Evolutionary conservation across 2,329 filamentous ascomycete genomes (phyloP).

Genomic region (Neofusicoccum sp.): DNA sequence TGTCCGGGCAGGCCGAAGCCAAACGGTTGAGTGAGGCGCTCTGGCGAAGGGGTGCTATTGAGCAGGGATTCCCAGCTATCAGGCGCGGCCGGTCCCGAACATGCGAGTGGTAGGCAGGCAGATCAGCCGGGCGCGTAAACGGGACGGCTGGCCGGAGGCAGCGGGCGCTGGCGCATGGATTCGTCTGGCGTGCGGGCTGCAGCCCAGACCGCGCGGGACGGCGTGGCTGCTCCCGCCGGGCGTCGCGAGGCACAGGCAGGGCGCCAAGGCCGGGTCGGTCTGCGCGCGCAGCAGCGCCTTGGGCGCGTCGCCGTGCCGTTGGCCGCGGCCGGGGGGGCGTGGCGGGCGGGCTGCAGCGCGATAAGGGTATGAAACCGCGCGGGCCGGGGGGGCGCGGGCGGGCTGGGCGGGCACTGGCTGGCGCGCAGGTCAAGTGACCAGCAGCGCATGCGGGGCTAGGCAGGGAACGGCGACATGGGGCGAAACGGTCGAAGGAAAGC

Average conservation of each 20-base stretch:
- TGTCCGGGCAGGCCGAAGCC: neutral
- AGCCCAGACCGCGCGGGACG: constrained; percentile 4
- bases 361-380: constrained; percentile 17
- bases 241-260: neutral
- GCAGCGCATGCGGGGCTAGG: constrained; percentile 53
- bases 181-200: neutral
- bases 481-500: constrained; percentile 27
- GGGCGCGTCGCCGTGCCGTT: constrained; percentile 2
- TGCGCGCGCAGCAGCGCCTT: constrained; percentile 7
- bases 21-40: constrained; percentile 14
- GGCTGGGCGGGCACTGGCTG: constrained; percentile 26
- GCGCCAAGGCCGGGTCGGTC: constrained; percentile 6
- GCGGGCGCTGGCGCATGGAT: neutral
- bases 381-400: constrained; percentile 6
- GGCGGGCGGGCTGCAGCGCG: neutral
- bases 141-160: constrained; percentile 14
- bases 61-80: constrained; percentile 4
- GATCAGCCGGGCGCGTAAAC: constrained; percentile 18
- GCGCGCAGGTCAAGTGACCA: constrained; percentile 60
- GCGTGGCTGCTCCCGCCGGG: neutral
- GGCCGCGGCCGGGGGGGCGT: constrained; percentile 9
- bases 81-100: constrained; percentile 17
- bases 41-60: constrained; percentile 13
- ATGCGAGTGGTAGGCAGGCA: constrained; percentile 18
- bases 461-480: constrained; percentile 29